Base-by-base conservation (phyloP, 1,139 yeast species). In the Hemisphaericaspora subhashii region DNA sequence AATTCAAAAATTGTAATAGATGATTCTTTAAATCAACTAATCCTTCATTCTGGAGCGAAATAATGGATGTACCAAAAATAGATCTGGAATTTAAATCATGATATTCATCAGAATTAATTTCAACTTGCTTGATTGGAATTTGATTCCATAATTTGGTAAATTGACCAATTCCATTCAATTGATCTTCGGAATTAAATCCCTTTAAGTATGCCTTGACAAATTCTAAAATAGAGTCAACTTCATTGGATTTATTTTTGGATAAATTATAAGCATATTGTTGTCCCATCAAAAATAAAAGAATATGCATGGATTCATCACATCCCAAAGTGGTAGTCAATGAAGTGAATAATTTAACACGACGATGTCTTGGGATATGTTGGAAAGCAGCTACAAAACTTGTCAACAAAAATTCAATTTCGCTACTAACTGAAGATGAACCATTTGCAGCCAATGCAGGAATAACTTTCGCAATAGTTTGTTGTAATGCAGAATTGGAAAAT, bases 301-400 rank as follows among this genome's bases (percentile, higher is more conserved):
- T 71, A 50, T 86, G 87, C 50, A 90, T 70, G 1, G 95, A 79
- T 35, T 72, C 65, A 10, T 70, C 72, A 35, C 83, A 69, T n/a
- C 92, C 90, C 45, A 92, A 69, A 1, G 97, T 85, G 51, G 74
- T 74, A 12, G 90, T 80, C 48, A 92, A 73, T 0, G 95, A 83
- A 3, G 86, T 75, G 56, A 87, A 92, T 41, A 94, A 68, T 55
- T 82, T 83, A 36, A 86, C 94, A 52, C 98, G 79, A 63, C 99
- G 86, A 58, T 92, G 98, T 59, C 96, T 81, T 47, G 99, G 99
- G 49, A 92, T 89, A 56, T 92, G 98, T 41, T 84, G 83, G 65
- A 94, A 86, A 0, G 98, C 98, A 44, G 96, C 83, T 12, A 86
- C 89, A 57, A 92, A 94, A 55, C 95, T 86, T 37, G 94, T 78